These are phyloP conservation scores for Mycena sanguinolenta DNA, from an alignment of 768 basidiomycete species.

Conservation along the genomic window DNA sequence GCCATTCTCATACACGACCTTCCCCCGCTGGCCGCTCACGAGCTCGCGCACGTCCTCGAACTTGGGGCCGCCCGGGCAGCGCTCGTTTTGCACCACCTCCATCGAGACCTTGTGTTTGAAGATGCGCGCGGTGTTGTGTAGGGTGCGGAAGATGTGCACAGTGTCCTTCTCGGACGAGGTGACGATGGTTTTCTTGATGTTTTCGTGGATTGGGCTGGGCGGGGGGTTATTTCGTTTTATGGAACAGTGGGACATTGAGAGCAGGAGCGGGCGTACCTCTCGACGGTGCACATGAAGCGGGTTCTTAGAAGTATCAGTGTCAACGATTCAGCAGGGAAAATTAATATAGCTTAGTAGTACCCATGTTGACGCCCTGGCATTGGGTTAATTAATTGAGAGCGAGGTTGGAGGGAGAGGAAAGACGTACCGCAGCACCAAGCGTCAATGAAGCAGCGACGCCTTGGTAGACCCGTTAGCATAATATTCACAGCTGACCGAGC, in stretches of 20 bases:
- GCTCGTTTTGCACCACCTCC: conserved; percentile 86
- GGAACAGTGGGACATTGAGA: too few species aligned
- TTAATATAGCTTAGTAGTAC: conserved; percentile 41
- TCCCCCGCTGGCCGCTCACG: conserved; percentile 79
- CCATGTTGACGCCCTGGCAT: conserved; percentile 87
- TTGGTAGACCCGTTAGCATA: neutral
- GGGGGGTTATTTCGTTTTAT: neutral
- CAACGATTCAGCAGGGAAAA: conserved; percentile 37
- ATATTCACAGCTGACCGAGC: neutral
- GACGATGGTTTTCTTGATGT: conserved; percentile 92
- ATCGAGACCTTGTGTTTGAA: conserved; percentile 86
- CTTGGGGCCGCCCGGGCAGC: conserved; percentile 85
- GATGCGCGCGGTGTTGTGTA: conserved; percentile 87
- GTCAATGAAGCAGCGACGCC: conserved; percentile 87
- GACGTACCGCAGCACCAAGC: conserved; percentile 81
- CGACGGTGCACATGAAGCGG: conserved; percentile 92
- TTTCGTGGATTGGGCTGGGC: conserved; percentile 82
- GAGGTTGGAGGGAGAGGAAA: neutral
- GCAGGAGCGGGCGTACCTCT: conserved; percentile 60
- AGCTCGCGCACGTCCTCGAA: conserved; percentile 88
- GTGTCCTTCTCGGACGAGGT: conserved; percentile 87
- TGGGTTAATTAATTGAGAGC: neutral
- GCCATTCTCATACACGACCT: conserved; percentile 83
- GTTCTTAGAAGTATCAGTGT: conserved; percentile 58
- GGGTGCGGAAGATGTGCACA: conserved; percentile 89